A percentile compares a stretch with the other conserved stretches of the same genome.
phyloP scores from a whole-genome alignment of 495 filamentous ascomycete species.

The Penicillium antarcticum region DNA sequence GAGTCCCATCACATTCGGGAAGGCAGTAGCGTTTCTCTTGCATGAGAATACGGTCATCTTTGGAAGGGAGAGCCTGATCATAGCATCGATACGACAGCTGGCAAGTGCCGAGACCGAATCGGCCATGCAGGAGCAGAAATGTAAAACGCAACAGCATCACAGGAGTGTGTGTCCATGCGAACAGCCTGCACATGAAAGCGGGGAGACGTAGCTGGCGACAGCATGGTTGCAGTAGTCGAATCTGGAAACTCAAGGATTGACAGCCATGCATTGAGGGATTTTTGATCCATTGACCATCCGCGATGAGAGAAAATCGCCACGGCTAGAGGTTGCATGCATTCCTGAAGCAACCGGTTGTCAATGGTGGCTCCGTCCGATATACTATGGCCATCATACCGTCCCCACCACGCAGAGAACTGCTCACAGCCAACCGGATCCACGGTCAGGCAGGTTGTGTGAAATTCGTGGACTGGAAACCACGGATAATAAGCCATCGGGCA shows the following conservation, averaged over 20 bases:
- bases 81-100: slow-evolving; percentile 42
- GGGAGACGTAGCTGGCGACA: slow-evolving; percentile 31
- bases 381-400: slow-evolving; percentile 35
- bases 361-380: slow-evolving; percentile 32
- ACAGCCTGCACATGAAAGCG: slow-evolving; percentile 32
- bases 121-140: slow-evolving; percentile 41
- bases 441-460: slow-evolving; percentile 28
- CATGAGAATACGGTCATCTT: slow-evolving; percentile 28
- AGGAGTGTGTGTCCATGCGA: slow-evolving; percentile 26
- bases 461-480: slow-evolving; percentile 30
- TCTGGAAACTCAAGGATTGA: slow-evolving; percentile 20
- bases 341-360: slow-evolving; percentile 37
- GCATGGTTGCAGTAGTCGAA: slow-evolving; percentile 36
- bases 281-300: slow-evolving; percentile 31
- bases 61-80: slow-evolving; percentile 25
- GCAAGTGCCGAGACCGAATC: slow-evolving; percentile 31
- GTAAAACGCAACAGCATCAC: slow-evolving; percentile 28
- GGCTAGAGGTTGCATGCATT: slow-evolving; percentile 41
- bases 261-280: slow-evolving; percentile 43
- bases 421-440: slow-evolving; percentile 36
- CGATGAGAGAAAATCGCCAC: slow-evolving; percentile 33
- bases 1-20: slow-evolving; percentile 17
- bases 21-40: slow-evolving; percentile 20
- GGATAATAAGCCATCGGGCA: slow-evolving; percentile 40
- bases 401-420: slow-evolving; percentile 33